A percentile compares a stretch with the other conserved stretches of the same genome.
These are phyloP conservation scores for Hypomyces perniciosus DNA, from an alignment of 2,329 filamentous ascomycete genomes.

Conservation along the genomic window DNA sequence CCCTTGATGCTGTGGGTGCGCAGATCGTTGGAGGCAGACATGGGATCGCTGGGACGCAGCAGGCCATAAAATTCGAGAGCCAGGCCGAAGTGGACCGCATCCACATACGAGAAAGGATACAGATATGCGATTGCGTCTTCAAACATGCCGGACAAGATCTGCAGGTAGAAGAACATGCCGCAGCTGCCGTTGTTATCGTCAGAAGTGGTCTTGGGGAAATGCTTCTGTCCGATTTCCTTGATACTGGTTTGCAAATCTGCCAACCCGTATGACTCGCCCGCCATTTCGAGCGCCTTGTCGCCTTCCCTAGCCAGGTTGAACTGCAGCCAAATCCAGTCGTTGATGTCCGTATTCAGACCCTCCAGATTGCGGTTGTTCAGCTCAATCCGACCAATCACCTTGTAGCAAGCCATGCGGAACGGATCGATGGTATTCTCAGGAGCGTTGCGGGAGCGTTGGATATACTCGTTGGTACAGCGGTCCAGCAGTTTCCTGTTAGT, in stretches of 20 bases:
- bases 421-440: constrained; percentile 86
- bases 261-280: constrained; percentile 59
- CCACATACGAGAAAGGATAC: constrained; percentile 85
- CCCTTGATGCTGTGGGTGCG: constrained; percentile 60
- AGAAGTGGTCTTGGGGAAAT: constrained; percentile 76
- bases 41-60: constrained; percentile 77
- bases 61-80: constrained; percentile 85
- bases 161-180: constrained; percentile 89
- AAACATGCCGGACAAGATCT: constrained; percentile 85
- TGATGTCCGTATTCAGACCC: constrained; percentile 56
- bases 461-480: constrained; percentile 84
- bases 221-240: constrained; percentile 80
- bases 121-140: constrained; percentile 89
- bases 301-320: constrained; percentile 63
- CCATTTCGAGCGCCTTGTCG: constrained; percentile 57
- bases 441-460: constrained; percentile 74
- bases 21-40: constrained; percentile 65
- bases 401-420: constrained; percentile 96
- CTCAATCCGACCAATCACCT: constrained; percentile 81
- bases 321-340: constrained; percentile 68
- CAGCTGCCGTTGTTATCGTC: constrained; percentile 72
- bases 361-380: constrained; percentile 59
- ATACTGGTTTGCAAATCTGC: constrained; percentile 71
- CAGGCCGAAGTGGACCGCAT: constrained; percentile 91
- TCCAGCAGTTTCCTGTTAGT: constrained; percentile 69